Evolutionary conservation across 2,329 filamentous ascomycete genomes (phyloP).

Genomic region (Mollisiaceae sp.): DNA sequence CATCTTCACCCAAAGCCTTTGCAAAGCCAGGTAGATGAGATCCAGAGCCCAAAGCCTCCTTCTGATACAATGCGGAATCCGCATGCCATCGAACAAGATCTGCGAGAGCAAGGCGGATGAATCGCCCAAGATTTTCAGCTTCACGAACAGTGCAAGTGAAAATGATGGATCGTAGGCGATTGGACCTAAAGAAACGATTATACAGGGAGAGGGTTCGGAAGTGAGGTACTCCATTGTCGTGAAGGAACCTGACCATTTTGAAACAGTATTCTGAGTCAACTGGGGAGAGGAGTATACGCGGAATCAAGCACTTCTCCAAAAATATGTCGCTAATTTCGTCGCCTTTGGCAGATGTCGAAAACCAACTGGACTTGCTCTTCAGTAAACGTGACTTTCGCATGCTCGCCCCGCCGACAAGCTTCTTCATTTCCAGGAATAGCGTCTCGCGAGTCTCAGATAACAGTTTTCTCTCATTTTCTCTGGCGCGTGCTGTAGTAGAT

Average conservation of each 20-base stretch:
- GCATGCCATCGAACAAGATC: constrained; percentile 86
- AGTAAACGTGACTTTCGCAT: constrained; percentile 72
- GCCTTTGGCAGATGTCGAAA: constrained; percentile 66
- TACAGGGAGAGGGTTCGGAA: constrained; percentile 87
- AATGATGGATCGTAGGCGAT: constrained; percentile 80
- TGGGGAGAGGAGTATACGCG: constrained; percentile 81
- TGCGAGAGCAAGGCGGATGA: constrained; percentile 80
- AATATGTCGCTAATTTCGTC: constrained; percentile 75
- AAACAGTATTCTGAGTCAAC: constrained; percentile 90
- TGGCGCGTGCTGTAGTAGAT: constrained; percentile 66
- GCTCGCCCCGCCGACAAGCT: constrained; percentile 69
- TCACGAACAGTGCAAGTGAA: constrained; percentile 91
- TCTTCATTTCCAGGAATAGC: constrained; percentile 74
- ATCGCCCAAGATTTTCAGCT: constrained; percentile 90
- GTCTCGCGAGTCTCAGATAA: constrained; percentile 71
- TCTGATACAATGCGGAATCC: constrained; percentile 77
- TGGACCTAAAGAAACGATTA: constrained; percentile 82
- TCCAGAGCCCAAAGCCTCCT: constrained; percentile 74
- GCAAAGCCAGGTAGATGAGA: constrained; percentile 79
- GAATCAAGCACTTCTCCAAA: constrained; percentile 91
- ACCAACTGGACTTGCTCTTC: constrained; percentile 81
- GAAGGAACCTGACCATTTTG: constrained; percentile 84
- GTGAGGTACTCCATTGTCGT: constrained; percentile 80
- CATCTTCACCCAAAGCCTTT: constrained; percentile 71
- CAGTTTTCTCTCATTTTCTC: constrained; percentile 71